Conservation (phyloP, 371 early-diverging fungal species). For the Furculomyces boomerangus region DNA sequence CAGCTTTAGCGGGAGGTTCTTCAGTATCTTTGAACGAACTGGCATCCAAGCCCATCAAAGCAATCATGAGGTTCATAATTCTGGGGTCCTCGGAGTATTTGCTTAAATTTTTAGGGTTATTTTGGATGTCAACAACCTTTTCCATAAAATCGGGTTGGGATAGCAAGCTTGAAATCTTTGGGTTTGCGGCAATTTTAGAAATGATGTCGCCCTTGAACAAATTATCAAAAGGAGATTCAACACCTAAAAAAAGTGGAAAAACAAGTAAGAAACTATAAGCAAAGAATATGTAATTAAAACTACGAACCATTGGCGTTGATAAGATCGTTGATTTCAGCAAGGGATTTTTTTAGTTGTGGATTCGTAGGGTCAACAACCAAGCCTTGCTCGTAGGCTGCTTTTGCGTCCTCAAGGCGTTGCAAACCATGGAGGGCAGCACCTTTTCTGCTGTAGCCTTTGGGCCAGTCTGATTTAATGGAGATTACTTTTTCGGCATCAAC, state of each 20-base stretch:
- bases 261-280: neutral
- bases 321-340: conserved; percentile 41
- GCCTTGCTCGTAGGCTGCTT: conserved; percentile 49
- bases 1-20: neutral
- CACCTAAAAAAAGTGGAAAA: neutral
- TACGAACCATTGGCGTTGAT: conserved; percentile 2
- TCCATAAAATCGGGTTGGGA: conserved; percentile 49
- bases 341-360: conserved; percentile 41
- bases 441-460: conserved; percentile 75
- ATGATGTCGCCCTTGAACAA: conserved; percentile 38
- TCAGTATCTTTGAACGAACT: conserved; percentile 11
- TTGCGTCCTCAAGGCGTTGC: conserved; percentile 39
- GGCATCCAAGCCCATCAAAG: conserved; percentile 53
- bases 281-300: neutral
- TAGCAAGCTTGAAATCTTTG: conserved; percentile 42
- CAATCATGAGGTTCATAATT: conserved; percentile 51
- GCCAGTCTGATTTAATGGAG: conserved; percentile 58
- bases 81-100: conserved; percentile 38
- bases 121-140: conserved; percentile 45
- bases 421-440: conserved; percentile 68
- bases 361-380: conserved; percentile 59
- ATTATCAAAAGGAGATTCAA: conserved; percentile 11
- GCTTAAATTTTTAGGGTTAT: conserved; percentile 31
- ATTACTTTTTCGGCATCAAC: conserved; percentile 68
- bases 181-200: conserved; percentile 58